These are phyloP conservation scores for Fibroporia radiculosa DNA, from an alignment of 768 basidiomycete species.

Conservation along the genomic window DNA sequence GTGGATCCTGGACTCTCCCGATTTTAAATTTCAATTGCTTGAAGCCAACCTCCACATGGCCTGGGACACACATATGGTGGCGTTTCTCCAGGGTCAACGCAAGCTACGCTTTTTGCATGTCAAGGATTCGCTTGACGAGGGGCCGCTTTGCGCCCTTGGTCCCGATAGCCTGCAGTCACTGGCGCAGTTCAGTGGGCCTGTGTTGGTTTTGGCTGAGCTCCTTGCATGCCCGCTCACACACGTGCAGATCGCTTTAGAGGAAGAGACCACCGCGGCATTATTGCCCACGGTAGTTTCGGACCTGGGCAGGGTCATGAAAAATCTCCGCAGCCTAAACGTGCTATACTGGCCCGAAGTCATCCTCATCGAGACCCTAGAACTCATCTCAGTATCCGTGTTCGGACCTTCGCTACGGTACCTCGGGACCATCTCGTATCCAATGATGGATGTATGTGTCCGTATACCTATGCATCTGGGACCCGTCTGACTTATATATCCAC, in stretches of 20 bases:
- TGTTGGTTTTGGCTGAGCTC: conserved; percentile 35
- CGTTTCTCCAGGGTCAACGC: conserved; percentile 42
- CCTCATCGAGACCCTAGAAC: conserved; percentile 22
- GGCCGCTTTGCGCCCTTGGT: conserved; percentile 9
- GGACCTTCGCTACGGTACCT: conserved; percentile 30
- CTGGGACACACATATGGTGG: conserved; percentile 40
- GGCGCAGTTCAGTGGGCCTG: conserved; percentile 36
- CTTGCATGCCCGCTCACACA: conserved; percentile 33
- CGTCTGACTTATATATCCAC: not conserved
- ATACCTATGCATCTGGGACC: not conserved
- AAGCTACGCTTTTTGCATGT: conserved; percentile 33
- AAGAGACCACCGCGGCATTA: conserved; percentile 25
- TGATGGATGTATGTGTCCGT: conserved; percentile 24
- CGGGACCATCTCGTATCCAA: conserved; percentile 29
- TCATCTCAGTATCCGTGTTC: conserved; percentile 26
- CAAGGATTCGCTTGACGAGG: conserved; percentile 9
- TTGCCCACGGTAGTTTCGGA: conserved; percentile 24
- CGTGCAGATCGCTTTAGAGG: conserved; percentile 37
- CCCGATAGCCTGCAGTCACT: conserved; percentile 30
- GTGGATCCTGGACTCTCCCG: conserved; percentile 38
- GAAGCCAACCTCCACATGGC: conserved; percentile 41
- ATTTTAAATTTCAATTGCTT: conserved; percentile 37
- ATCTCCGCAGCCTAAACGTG: conserved; percentile 30
- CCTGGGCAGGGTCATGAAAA: conserved; percentile 21
- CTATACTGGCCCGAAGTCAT: conserved; percentile 28